Base-by-base conservation (phyloP, 176 grass and related monocot species). In the Oryza nivara region DNA sequence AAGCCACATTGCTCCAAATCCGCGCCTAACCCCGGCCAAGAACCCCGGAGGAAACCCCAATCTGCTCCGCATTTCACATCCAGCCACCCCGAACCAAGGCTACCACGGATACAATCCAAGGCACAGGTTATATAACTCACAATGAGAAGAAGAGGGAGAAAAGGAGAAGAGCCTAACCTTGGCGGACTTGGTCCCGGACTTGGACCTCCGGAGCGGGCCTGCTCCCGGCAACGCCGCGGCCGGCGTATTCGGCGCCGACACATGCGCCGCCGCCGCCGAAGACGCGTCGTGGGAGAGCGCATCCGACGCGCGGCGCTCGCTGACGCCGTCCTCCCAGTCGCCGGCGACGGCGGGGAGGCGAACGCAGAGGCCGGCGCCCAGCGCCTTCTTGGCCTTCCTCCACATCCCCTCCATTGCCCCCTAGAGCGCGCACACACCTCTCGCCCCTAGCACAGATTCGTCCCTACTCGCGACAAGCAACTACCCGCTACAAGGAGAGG, bases 381-480 rank as follows among this genome's bases (percentile, higher is more conserved):
- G 65, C 41, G 89, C 89, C 68, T 49, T 88, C 91, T 98, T 98
- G 22, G 93, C 91, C 75, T 92, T 88, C 89, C 88, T 95, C 93
- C 96, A 98, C 79, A 67, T 75, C 56, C 91, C 87, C 75, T 82
- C 91, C 91, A 98, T 92, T 88, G 56, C 75, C 35, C 74, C 44
- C 19, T 4, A 14, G 16, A 14, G 16, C 75, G 25, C 47, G 0
- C 56, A 22, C 35, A 23, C 16, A 34, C 23, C 41, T 2, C 12
- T 1, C 51, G 49, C 64, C 12, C 8, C 8, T 11, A 32, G 30
- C 26, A 40, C 61, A 79, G 74, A 90, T 85, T 85, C 40, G 67
- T 46, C 51, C 16, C 43, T 60, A 60, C 56, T 67, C 23, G 35
- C 72, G 17, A 26, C 5, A 51, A 6, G 16, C 58, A 22, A 19